These are phyloP conservation scores for Trebouxiophyceae sp. DNA, from an alignment of 163 green algal species.

Conservation along the genomic window DNA sequence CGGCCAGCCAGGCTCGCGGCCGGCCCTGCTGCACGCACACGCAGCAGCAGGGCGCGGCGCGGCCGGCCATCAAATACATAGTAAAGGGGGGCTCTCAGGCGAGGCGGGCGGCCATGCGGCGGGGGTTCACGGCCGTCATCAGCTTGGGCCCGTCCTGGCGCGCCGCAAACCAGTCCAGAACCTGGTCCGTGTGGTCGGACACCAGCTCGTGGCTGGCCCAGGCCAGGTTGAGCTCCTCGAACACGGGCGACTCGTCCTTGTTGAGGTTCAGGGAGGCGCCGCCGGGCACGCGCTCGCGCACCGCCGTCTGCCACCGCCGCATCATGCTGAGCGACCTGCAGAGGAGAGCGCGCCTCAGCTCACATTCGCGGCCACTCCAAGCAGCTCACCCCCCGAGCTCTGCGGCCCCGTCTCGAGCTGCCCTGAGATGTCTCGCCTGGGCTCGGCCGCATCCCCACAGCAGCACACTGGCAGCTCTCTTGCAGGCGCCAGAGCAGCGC, in stretches of 20 bases:
- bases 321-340: background rate
- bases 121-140: background rate
- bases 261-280: constrained; percentile 11
- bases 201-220: constrained; percentile 40
- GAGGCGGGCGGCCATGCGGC: background rate
- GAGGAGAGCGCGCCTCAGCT: too few relatives aligned
- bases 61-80: too few relatives aligned
- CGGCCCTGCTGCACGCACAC: too few relatives aligned
- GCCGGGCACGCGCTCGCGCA: constrained; percentile 19
- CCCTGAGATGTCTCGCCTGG: too few relatives aligned
- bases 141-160: background rate
- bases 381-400: too few relatives aligned
- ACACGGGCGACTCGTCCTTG: constrained; percentile 28
- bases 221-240: constrained; percentile 46
- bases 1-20: background rate
- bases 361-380: too few relatives aligned
- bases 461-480: too few relatives aligned
- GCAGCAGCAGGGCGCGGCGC: too few relatives aligned
- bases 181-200: constrained; percentile 18
- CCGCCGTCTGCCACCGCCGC: constrained; percentile 13
- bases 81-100: background rate
- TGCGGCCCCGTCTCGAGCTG: too few relatives aligned
- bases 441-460: too few relatives aligned
- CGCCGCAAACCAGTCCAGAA: constrained; percentile 13
- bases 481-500: too few relatives aligned